Base-by-base conservation (phyloP, 768 basidiomycete genomes). In the Butyriboletus loyo region DNA sequence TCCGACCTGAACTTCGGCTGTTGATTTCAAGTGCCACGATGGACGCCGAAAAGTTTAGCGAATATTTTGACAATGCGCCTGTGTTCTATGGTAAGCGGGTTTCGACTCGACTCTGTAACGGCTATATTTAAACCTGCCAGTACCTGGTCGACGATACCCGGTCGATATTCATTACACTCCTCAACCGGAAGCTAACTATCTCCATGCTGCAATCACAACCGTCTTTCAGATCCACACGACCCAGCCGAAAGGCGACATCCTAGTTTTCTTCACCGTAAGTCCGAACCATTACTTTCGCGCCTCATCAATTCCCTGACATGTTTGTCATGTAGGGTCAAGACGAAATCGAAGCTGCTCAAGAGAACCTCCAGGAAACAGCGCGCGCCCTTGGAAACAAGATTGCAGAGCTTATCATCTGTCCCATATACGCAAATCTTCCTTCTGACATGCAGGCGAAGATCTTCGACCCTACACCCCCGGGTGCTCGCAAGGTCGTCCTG, bases 361-460 rank as follows among this genome's bases (percentile, higher is more conserved):
- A 99, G 73, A 97, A 92, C 68, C 74, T 99, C 31, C 86, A 91
- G 66, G 97, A 99, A 75, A 99, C 97, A 0, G 87, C 93, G 22
- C 85, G 93, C 22, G 89, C 96, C 1, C 76, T 99, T 0, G 95
- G 95, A 19, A 98, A 98, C 75, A 98, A 98, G 73, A 88, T 98
- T 41, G 81, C 84, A 7, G 97, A 99, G 63, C 79, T 99, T 40
- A 85, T 98, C 52, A 82, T 99, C 53, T 98, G 95, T 64, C 97
- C 97, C 4, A 99, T 99, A 55, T 99, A 99, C 64, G 97, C 97
- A 56, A 98, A 97, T 67, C 73, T 99, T n/a, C 97, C 97, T 1
- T 95, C 92, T 60, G 97, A 99, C 55, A 95, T 99, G 95, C 97
- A 99, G 68, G 89, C 94, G 34, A 97, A 98, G 74, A 99, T 99